Percentiles rank a stretch among this genome's conserved stretches.
Evolutionary conservation across 2,329 filamentous ascomycete species (phyloP).

Genomic region (Microcera coccophila): DNA sequence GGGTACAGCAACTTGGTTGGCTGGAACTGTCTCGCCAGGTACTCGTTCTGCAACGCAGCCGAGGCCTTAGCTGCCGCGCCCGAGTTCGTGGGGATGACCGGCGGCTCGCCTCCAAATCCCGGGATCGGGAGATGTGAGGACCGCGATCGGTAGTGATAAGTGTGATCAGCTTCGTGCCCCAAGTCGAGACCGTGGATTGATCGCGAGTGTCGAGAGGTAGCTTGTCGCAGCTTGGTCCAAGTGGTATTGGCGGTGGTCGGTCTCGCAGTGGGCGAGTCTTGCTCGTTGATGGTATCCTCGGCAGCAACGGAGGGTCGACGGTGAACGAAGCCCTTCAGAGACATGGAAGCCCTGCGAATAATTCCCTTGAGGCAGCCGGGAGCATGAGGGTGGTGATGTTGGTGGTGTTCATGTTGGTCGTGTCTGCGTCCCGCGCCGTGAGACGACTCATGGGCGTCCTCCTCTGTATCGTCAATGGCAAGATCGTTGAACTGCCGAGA

Average conservation of each 20-base stretch:
- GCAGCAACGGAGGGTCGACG: slow-evolving; percentile 43
- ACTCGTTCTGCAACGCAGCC: slow-evolving; percentile 57
- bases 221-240: slow-evolving; percentile 51
- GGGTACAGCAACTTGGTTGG: slow-evolving; percentile 43
- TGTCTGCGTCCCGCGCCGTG: slow-evolving; percentile 22
- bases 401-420: slow-evolving; percentile 19
- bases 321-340: slow-evolving; percentile 50
- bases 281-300: slow-evolving; percentile 28
- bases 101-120: slow-evolving; percentile 51
- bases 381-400: slow-evolving; percentile 23
- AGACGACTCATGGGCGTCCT: slow-evolving; percentile 22
- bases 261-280: slow-evolving; percentile 24
- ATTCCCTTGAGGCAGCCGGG: slow-evolving; percentile 45
- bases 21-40: slow-evolving; percentile 33
- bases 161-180: slow-evolving; percentile 19
- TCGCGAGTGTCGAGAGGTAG: slow-evolving; percentile 47
- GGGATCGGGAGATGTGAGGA: slow-evolving; percentile 41
- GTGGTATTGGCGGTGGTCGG: slow-evolving; percentile 48
- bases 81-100: slow-evolving; percentile 56
- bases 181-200: slow-evolving; percentile 42
- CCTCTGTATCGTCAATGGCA: slow-evolving; percentile 32
- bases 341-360: slow-evolving; percentile 53
- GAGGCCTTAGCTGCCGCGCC: slow-evolving; percentile 61
- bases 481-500: slow-evolving; percentile 30
- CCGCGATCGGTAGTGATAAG: slow-evolving; percentile 27